phyloP scores from a whole-genome alignment of 129 eudicot species.

The Dittrichia graveolens region DNA sequence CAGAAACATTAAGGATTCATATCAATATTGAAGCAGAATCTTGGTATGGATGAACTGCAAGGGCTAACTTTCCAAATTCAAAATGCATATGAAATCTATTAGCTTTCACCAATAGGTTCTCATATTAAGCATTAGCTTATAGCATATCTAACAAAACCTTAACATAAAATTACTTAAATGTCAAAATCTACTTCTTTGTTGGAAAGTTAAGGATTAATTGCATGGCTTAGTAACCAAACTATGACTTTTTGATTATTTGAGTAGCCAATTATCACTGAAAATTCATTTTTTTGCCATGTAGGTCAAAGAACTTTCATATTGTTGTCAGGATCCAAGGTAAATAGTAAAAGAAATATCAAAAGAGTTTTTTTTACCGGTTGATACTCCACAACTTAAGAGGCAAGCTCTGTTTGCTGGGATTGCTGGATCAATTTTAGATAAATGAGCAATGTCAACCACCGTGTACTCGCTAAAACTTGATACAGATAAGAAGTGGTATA shows the following conservation, averaged over 20 bases:
- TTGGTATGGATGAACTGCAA: background rate
- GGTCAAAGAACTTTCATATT: background rate
- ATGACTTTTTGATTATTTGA: background rate
- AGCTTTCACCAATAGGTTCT: background rate
- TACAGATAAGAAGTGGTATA: conserved; percentile 59
- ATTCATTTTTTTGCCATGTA: background rate
- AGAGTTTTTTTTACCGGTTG: conserved; percentile 61
- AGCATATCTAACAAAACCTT: conserved; percentile 6
- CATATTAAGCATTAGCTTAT: background rate
- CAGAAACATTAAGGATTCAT: background rate
- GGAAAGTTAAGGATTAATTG: background rate
- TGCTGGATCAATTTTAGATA: conserved; percentile 60
- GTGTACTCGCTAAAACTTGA: conserved; percentile 91
- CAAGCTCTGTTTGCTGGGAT: conserved; percentile 82
- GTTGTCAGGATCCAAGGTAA: background rate
- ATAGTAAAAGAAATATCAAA: background rate
- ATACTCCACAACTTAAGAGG: conserved; percentile 88
- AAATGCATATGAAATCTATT: background rate
- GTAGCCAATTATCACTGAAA: background rate
- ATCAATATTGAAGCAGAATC: background rate
- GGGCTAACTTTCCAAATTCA: background rate
- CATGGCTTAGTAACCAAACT: background rate
- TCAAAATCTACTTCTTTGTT: background rate
- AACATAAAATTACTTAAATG: background rate
- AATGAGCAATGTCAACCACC: conserved; percentile 70